phyloP scores from a whole-genome alignment of 2,329 filamentous ascomycete species.

The Penicillium sp. region DNA sequence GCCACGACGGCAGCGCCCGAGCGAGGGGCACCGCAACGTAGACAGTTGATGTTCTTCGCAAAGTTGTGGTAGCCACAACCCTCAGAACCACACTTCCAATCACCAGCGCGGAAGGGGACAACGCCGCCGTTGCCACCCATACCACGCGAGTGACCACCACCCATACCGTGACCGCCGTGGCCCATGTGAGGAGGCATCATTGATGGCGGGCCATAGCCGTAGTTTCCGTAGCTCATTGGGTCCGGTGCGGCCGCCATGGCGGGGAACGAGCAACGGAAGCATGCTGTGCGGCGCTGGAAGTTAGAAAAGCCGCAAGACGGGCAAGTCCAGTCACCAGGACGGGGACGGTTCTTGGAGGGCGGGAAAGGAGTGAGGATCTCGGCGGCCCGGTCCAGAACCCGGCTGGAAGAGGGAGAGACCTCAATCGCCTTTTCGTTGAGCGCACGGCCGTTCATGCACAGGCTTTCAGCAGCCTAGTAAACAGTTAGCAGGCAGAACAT shows the following conservation, averaged over 20 bases:
- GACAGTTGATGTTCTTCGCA: conserved; percentile 96
- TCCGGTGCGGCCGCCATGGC: conserved; percentile 74
- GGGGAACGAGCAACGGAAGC: conserved; percentile 99
- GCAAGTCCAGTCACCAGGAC: conserved; percentile 97
- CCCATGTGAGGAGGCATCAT: conserved; percentile 74
- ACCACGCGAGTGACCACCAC: conserved; percentile 44
- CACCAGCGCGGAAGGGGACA: conserved; percentile 93
- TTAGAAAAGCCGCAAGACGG: conserved; percentile 98
- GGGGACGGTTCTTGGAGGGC: conserved; percentile 93
- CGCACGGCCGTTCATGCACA: conserved; percentile 98
- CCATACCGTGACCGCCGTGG: conserved; percentile 48
- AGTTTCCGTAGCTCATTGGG: conserved; percentile 60
- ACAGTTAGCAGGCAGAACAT: conserved; percentile 4
- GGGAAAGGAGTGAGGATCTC: conserved; percentile 96
- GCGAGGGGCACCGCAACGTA: conserved; percentile 89
- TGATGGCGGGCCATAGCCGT: conserved; percentile 55
- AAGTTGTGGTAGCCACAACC: conserved; percentile 99
- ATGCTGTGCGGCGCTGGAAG: conserved; percentile 95
- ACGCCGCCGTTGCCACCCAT: conserved; percentile 71
- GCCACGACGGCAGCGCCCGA: conserved; percentile 89
- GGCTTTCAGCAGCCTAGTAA: conserved; percentile 74
- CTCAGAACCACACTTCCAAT: conserved; percentile 98
- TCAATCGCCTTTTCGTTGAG: conserved; percentile 98
- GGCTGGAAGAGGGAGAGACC: conserved; percentile 92
- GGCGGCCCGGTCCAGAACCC: conserved; percentile 86